Base-by-base conservation (phyloP, 768 basidiomycete species). In the Russula ochroleuca region DNA sequence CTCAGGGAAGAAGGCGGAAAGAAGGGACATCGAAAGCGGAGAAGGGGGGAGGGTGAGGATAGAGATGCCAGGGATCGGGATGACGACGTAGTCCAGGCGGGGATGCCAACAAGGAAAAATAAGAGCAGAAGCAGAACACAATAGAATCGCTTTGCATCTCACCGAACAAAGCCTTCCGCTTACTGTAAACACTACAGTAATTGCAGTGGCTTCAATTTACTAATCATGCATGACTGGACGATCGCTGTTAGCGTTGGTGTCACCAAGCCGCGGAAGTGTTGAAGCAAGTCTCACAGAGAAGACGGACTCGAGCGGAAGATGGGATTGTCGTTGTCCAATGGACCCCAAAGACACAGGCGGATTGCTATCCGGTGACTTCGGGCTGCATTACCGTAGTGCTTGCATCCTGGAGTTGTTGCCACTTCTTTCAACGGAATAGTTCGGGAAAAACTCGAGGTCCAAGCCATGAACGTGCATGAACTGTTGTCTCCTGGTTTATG, bases 61-160 rank as follows among this genome's bases (percentile, higher is more conserved):
- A 79, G 78, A 62, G 94, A 94, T 70, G 88, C 92, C 58, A 81
- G 82, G 71, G 95, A 97, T 75, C 79, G 94, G 64, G 96, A 98
- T 68, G 96, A 99, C 71, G 96, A 98, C 76, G 79, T 86, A 21
- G 85, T 92, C 9, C 90, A 98, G 75, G 94, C 91, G 50, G 95
- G 94, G 2, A 86, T 96, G 83, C 91, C 92, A 17, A 76, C 70
- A 48, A 76, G 77, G 61, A 86, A 83, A 77, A 87, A 81, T 17
- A 88, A 81, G 73, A 75, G 78, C 33, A 77, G 79, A 65, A 71
- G 78, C 85, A 81, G 17, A n/a, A n/a, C n/a, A n/a, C n/a, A n/a
- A n/a, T n/a, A n/a, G n/a, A n/a, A n/a, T n/a, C n/a, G n/a, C n/a
- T n/a, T n/a, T n/a, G n/a, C n/a, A n/a, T n/a, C n/a, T n/a, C n/a